Evolutionary conservation across 1,284 basidiomycete genomes (phyloP).

Genomic region (Pseudozyma hubeiensis): DNA sequence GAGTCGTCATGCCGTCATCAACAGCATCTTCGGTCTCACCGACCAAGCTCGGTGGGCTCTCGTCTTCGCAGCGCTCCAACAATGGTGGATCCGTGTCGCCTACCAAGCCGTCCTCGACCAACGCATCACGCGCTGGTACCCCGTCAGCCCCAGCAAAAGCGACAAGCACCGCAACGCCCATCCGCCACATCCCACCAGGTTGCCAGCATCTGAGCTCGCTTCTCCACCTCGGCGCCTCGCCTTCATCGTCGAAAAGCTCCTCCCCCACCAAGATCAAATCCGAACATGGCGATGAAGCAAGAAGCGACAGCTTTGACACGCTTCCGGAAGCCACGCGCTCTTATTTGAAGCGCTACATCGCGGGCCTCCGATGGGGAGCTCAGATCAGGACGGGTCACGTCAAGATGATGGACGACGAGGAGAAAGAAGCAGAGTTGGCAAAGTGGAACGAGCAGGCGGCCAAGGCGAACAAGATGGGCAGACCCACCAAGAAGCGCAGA

Average conservation of each 20-base stretch:
- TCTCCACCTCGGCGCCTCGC: slow-evolving; percentile 19
- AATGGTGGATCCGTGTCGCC: slow-evolving; percentile 35
- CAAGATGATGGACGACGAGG: slow-evolving; percentile 47
- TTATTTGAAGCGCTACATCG: slow-evolving; percentile 53
- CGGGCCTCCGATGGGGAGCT: slow-evolving; percentile 59
- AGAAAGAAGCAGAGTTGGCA: slow-evolving; percentile 28
- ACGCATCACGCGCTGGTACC: slow-evolving; percentile 38
- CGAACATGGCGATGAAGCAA: slow-evolving; percentile 26
- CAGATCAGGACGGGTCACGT: slow-evolving; percentile 54
- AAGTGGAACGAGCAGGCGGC: slow-evolving; percentile 13
- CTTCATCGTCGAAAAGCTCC: slow-evolving; percentile 3
- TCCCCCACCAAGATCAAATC: slow-evolving; percentile 37
- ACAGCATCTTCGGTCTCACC: slow-evolving; percentile 25
- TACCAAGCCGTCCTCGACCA: slow-evolving; percentile 30
- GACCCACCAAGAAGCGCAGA: slow-evolving; percentile 19
- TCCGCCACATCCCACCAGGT: slow-evolving; percentile 38
- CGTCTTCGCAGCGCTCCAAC: slow-evolving; percentile 33
- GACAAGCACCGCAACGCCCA: slow-evolving; percentile 1
- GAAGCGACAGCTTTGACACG: slow-evolving; percentile 22
- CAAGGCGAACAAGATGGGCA: slow-evolving; percentile 37
- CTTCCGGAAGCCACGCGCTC: slow-evolving; percentile 16
- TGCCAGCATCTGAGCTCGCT: slow-evolving; percentile 34
- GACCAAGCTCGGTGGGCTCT: slow-evolving; percentile 24
- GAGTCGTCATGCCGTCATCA: slow-evolving; percentile 26
- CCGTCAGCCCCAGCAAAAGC: slow-evolving; percentile 9